Evolutionary conservation across 169 alveolate species (phyloP).

Genomic region (Cryptosporidium xiaoi): DNA sequence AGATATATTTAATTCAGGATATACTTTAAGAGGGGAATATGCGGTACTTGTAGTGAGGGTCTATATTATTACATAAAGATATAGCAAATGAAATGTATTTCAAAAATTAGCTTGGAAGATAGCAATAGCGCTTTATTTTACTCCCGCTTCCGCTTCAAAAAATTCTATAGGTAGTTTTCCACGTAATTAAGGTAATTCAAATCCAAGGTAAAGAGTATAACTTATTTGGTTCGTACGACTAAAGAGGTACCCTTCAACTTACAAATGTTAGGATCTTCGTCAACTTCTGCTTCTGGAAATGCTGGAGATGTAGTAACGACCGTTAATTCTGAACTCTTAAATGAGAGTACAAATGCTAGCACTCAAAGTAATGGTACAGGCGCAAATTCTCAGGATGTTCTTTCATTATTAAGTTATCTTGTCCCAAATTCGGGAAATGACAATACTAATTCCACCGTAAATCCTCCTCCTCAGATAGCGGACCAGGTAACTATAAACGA

Average conservation of each 20-base stretch:
- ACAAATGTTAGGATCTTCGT: conserved; percentile 68
- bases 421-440: conserved; percentile 74
- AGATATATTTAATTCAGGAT: conserved; percentile 1
- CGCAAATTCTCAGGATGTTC: conserved; percentile 65
- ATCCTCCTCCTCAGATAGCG: conserved; percentile 73
- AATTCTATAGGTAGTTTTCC: conserved; percentile 47
- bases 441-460: conserved; percentile 31
- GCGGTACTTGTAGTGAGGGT: conserved; percentile 4
- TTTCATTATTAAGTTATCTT: conserved; percentile 57
- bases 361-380: neutral
- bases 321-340: conserved; percentile 34
- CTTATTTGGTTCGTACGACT: conserved; percentile 52
- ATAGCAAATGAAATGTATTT: conserved; percentile 8
- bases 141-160: conserved; percentile 75
- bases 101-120: conserved; percentile 3
- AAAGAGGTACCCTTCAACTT: conserved; percentile 64
- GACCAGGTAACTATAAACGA: conserved; percentile 74
- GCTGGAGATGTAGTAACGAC: conserved; percentile 63
- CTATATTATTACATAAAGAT: conserved; percentile 16
- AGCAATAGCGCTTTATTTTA: conserved; percentile 17
- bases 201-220: conserved; percentile 37
- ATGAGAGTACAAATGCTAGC: conserved; percentile 46
- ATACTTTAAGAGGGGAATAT: neutral
- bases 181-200: conserved; percentile 41
- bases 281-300: conserved; percentile 72